phyloP scores from a whole-genome alignment of 495 filamentous ascomycete genomes.

The Aspergillus bertholletiae region DNA sequence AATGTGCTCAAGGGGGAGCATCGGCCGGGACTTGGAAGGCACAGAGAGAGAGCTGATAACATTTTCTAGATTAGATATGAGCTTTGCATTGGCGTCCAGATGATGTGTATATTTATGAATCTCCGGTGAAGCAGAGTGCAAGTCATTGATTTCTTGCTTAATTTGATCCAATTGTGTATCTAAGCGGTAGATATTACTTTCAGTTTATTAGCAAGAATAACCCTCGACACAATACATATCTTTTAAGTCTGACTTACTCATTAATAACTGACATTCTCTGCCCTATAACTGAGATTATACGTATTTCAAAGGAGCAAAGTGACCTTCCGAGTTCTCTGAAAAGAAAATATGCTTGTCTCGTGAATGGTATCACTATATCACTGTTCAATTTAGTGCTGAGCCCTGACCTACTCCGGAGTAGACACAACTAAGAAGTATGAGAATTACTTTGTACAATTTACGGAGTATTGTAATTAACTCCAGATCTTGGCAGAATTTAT shows the following conservation, averaged over 20 bases:
- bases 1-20: conserved; percentile 52
- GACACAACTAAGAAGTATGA: too few species aligned
- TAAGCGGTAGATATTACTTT: conserved; percentile 73
- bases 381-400: neutral
- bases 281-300: neutral
- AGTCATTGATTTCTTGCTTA: conserved; percentile 42
- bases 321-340: neutral
- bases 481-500: neutral
- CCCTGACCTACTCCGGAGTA: too few species aligned
- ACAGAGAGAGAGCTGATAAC: conserved; percentile 68
- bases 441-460: too few species aligned
- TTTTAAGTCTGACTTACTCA: conserved; percentile 56
- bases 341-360: neutral
- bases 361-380: neutral
- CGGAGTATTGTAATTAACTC: neutral
- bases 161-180: conserved; percentile 79
- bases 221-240: conserved; percentile 1
- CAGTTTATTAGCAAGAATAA: neutral
- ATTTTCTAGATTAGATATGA: conserved; percentile 47
- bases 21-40: conserved; percentile 51
- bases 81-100: conserved; percentile 9
- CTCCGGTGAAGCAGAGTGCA: conserved; percentile 10
- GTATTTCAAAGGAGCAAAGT: neutral
- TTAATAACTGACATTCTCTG: conserved; percentile 60
- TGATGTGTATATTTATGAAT: conserved; percentile 19